Percentiles rank a stretch among this genome's conserved stretches.
phyloP scores from a whole-genome alignment of 1,284 basidiomycete species.

The Sutorius eximius region DNA sequence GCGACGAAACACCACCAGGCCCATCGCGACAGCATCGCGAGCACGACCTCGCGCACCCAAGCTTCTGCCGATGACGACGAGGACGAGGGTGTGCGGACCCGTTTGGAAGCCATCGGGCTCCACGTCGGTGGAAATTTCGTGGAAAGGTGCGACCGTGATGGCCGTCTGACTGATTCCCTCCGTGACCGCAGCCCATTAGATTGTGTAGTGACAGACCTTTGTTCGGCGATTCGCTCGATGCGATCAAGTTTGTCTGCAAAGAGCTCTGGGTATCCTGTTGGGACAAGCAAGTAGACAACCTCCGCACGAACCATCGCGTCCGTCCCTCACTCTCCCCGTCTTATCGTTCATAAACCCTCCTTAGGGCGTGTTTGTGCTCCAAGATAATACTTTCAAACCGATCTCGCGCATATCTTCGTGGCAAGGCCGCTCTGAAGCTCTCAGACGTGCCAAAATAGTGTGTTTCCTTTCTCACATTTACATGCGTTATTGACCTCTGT shows the following conservation, averaged over 20 bases:
- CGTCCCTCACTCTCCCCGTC: slow-evolving; percentile 14
- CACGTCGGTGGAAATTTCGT: slow-evolving; percentile 87
- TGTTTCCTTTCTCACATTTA: slow-evolving; percentile 26
- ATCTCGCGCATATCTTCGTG: slow-evolving; percentile 77
- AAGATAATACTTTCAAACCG: slow-evolving; percentile 89
- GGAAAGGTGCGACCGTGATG: slow-evolving; percentile 62
- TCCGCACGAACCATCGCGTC: slow-evolving; percentile 92
- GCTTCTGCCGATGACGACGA: slow-evolving; percentile 60
- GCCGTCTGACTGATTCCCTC: background rate
- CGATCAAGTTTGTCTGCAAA: slow-evolving; percentile 95
- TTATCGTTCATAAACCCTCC: background rate
- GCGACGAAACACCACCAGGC: slow-evolving; percentile 41
- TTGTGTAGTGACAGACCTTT: slow-evolving; percentile 73
- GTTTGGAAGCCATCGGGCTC: slow-evolving; percentile 81
- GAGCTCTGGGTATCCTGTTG: slow-evolving; percentile 87
- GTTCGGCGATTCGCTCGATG: slow-evolving; percentile 83
- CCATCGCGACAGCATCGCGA: slow-evolving; percentile 40
- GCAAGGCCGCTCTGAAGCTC: slow-evolving; percentile 71
- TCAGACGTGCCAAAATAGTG: slow-evolving; percentile 72
- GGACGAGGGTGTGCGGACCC: slow-evolving; percentile 66
- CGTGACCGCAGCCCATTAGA: slow-evolving; percentile 38
- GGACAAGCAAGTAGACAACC: slow-evolving; percentile 94
- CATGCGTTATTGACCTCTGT: background rate
- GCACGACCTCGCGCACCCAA: slow-evolving; percentile 15
- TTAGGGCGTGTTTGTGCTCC: slow-evolving; percentile 91